phyloP scores from a whole-genome alignment of 2,329 filamentous ascomycete genomes.

The Fusarium caatingaense region DNA sequence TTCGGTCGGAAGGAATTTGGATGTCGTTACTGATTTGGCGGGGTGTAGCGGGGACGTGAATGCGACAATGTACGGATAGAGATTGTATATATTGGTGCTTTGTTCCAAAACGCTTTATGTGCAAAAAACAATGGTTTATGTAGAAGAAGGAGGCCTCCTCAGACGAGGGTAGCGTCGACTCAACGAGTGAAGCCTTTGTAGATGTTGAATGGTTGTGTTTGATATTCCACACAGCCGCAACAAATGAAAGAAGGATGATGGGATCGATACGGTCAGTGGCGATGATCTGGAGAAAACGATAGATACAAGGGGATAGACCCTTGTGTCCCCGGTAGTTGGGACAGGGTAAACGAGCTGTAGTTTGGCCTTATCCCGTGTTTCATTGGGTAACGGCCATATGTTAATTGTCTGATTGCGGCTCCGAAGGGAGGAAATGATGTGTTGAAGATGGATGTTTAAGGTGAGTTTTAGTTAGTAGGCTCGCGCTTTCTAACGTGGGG shows the following conservation, averaged over 20 bases:
- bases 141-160: not conserved
- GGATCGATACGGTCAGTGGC: constrained; percentile 38
- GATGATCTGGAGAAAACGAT: constrained; percentile 11
- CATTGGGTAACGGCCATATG: not conserved
- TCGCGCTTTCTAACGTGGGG: constrained; percentile 19
- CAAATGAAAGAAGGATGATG: constrained; percentile 27
- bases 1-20: constrained; percentile 33
- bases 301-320: constrained; percentile 22
- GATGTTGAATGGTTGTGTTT: not conserved
- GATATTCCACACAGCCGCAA: not conserved
- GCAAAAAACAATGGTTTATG: not conserved
- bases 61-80: not conserved
- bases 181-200: not conserved
- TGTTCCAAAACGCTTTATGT: not conserved
- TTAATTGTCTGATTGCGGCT: constrained; percentile 29
- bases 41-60: constrained; percentile 21
- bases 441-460: constrained; percentile 33
- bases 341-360: not conserved
- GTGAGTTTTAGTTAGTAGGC: constrained; percentile 17
- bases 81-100: not conserved
- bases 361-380: constrained; percentile 6
- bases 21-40: constrained; percentile 30
- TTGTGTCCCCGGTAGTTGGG: constrained; percentile 26
- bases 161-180: no score
- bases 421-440: constrained; percentile 25